A percentile compares a stretch with the other conserved stretches of the same genome.
These are phyloP conservation scores for Globisporangium parvum DNA, from an alignment of 352 stramenopile species.

Conservation along the genomic window DNA sequence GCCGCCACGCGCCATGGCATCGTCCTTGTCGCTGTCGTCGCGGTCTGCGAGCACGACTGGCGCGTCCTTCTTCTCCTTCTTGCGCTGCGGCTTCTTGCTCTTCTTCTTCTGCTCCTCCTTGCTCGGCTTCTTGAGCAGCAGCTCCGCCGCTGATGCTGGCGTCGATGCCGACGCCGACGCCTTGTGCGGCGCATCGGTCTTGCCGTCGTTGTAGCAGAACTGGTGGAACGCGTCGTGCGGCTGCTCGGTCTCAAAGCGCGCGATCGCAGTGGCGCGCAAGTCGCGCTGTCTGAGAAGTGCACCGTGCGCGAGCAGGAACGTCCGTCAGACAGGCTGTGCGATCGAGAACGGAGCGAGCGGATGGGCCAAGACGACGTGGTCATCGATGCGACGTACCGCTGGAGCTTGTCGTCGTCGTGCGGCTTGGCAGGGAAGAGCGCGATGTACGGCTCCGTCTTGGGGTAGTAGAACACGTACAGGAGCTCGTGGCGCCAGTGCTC, in stretches of 20 bases:
- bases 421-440: constrained; percentile 55
- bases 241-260: constrained; percentile 51
- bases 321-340: no score
- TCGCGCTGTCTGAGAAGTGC: constrained; percentile 26
- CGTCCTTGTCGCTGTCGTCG: constrained; percentile 30
- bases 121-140: constrained; percentile 57
- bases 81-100: constrained; percentile 46
- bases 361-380: not conserved
- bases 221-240: constrained; percentile 58
- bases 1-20: not conserved
- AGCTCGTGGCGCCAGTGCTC: constrained; percentile 51
- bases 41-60: constrained; percentile 42
- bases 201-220: constrained; percentile 64
- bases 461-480: constrained; percentile 84
- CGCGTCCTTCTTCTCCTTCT: constrained; percentile 26
- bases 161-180: constrained; percentile 1
- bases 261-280: constrained; percentile 36
- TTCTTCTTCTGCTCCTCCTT: constrained; percentile 71
- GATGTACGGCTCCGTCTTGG: constrained; percentile 62
- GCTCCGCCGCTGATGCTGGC: constrained; percentile 23
- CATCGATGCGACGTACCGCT: constrained; percentile 16
- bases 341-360: no score
- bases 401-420: constrained; percentile 42
- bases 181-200: constrained; percentile 16
- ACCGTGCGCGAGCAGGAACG: not conserved